A percentile compares a stretch with the other conserved stretches of the same genome.
phyloP scores from a whole-genome alignment of 805 yeast genomes.

The Metschnikowia corniflorae region DNA sequence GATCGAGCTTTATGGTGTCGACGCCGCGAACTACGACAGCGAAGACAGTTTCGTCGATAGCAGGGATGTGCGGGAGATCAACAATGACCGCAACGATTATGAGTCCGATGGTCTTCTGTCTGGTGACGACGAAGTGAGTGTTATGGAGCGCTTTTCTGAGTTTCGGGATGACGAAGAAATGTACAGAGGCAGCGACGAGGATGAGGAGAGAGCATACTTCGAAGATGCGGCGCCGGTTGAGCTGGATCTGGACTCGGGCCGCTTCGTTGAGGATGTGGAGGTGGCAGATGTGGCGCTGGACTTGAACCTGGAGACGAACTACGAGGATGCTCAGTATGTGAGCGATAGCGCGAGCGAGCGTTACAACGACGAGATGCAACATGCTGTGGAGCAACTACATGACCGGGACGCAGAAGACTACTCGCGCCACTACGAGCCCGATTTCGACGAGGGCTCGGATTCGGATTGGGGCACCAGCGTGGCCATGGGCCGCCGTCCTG shows the following conservation, averaged over 20 bases:
- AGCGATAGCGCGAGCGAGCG: not conserved
- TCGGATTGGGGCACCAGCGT: constrained; percentile 6
- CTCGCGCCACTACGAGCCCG: constrained; percentile 3
- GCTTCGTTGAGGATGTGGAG: not conserved
- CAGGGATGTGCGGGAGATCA: constrained; percentile 20
- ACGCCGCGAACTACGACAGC: constrained; percentile 15
- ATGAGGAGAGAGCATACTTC: not conserved
- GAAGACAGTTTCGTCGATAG: constrained; percentile 20
- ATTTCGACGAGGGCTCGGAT: constrained; percentile 8
- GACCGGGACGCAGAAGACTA: constrained; percentile 11
- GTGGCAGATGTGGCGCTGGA: not conserved
- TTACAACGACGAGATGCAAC: constrained; percentile 2
- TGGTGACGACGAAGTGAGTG: constrained; percentile 8
- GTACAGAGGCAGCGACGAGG: constrained; percentile 3
- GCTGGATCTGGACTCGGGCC: constrained; percentile 4
- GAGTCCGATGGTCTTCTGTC: constrained; percentile 17
- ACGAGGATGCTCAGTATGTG: not conserved
- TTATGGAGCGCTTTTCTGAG: constrained; percentile 11
- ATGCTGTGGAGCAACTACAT: constrained; percentile 11
- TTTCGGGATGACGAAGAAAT: constrained; percentile 8
- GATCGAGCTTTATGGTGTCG: constrained; percentile 16
- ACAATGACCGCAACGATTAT: constrained; percentile 16
- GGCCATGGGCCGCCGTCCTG: constrained; percentile 6
- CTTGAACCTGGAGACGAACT: not conserved
- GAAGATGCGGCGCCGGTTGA: not conserved